Evolutionary conservation across 2,329 filamentous ascomycete species (phyloP), one percentile per base, ranked within the genome.

Genomic region (Plectosphaerella cucumerina): DNA sequence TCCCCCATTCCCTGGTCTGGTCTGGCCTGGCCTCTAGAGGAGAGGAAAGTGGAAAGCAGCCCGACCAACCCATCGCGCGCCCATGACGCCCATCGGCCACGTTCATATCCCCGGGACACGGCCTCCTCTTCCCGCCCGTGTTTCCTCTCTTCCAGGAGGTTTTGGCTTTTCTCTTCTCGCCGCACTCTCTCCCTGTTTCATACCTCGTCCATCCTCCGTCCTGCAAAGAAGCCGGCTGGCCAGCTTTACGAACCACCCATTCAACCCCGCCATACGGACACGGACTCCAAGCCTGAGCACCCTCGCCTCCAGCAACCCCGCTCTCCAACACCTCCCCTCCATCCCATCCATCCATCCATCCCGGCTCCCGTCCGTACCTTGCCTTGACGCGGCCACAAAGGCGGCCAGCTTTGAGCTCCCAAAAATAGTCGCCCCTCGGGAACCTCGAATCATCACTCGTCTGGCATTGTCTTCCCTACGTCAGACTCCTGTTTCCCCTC

Each of bases 351-450:
- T 49, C 50, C 26, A 31, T 31, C 26, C n/a, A 42, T 51, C 52
- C 52, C 52, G 47, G 37, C 54, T 50, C 44, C 42, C 50, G 47
- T 49, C 52, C 50, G 44, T 49, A 48, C 45, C 44, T 37, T 26
- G 53, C 33, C 48, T 51, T 53, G 49, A 50, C 33, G 48, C 50
- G 51, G 47, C 49, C 53, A 56, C 53, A 43, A 41, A 53, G 43
- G 22, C 48, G 26, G 47, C 54, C 50, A 51, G 45, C 50, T 56
- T 51, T n/a, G 35, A 54, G 56, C 53, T 59, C 58, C 58, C 57
- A 59, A 58, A 57, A 58, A 59, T 59, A 59, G 57, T 55, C 54
- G 6, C 8, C 4, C n/a, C 26, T 31, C 26, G 26, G 26, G 26
- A 31, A 31, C 26, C 26, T 31, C 26, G 26, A 31, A 31, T 11